Evolutionary conservation across 257 asterid species (phyloP).

Genomic region (Solanum phureja): DNA sequence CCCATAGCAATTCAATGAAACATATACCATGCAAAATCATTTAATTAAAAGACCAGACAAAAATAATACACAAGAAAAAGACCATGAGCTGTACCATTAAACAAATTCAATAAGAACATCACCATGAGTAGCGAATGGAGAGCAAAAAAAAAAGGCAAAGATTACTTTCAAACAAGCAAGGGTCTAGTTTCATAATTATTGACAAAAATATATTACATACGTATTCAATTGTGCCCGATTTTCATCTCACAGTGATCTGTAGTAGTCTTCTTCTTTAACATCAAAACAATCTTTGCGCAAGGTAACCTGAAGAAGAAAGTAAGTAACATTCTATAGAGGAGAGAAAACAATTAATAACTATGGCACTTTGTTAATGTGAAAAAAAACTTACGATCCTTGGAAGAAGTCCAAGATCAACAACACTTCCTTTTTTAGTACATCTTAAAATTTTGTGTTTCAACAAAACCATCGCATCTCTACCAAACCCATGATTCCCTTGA

Average conservation of each 20-base stretch:
- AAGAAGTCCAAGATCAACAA: conserved; percentile 93
- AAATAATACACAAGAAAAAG: too few species aligned
- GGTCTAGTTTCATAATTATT: neutral
- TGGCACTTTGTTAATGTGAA: neutral
- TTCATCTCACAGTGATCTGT: conserved; percentile 66
- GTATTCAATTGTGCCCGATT: conserved; percentile 80
- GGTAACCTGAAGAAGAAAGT: conserved; percentile 40
- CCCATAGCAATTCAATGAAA: too few species aligned
- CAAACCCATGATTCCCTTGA: conserved; percentile 7
- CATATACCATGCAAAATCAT: too few species aligned
- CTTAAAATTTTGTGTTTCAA: conserved; percentile 71
- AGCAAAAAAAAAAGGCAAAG: neutral
- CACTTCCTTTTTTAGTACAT: conserved; percentile 92
- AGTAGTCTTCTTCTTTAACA: conserved; percentile 79
- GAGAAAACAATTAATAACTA: neutral
- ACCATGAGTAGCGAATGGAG: neutral
- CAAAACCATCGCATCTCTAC: conserved; percentile 73
- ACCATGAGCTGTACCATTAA: too few species aligned
- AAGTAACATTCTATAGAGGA: neutral
- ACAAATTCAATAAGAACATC: too few species aligned
- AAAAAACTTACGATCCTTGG: conserved; percentile 58
- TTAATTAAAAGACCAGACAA: too few species aligned
- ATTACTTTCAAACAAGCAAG: neutral
- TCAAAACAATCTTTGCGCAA: conserved; percentile 69
- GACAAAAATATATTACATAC: conserved; percentile 28